These are phyloP conservation scores for Auriscalpium vulgare DNA, from an alignment of 768 basidiomycete species.

Conservation along the genomic window DNA sequence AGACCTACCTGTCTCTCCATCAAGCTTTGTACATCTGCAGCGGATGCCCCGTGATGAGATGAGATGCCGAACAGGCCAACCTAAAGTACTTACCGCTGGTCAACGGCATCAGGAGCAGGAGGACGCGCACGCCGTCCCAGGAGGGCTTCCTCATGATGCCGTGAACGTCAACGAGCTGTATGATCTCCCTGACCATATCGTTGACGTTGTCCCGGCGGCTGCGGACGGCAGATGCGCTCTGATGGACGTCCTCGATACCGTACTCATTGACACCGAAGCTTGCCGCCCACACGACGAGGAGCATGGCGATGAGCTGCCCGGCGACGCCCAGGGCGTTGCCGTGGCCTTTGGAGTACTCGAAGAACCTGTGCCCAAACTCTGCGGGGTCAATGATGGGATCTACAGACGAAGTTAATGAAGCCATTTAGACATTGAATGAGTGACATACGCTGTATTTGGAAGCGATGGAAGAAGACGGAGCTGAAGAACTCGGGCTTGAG, in stretches of 20 bases:
- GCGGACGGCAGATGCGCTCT: slow-evolving; percentile 27
- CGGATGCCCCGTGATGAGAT: not conserved
- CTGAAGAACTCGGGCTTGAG: slow-evolving; percentile 74
- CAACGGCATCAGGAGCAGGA: slow-evolving; percentile 75
- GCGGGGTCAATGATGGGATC: slow-evolving; percentile 80
- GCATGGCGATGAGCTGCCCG: slow-evolving; percentile 68
- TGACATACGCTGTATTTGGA: slow-evolving; percentile 69
- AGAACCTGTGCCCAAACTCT: slow-evolving; percentile 72
- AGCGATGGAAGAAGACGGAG: slow-evolving; percentile 79
- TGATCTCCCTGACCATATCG: slow-evolving; percentile 65
- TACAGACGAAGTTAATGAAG: slow-evolving; percentile 22
- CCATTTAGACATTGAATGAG: not conserved
- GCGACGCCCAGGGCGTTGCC: slow-evolving; percentile 57
- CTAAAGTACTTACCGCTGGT: slow-evolving; percentile 57
- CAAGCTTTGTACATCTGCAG: slow-evolving; percentile 34
- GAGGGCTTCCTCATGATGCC: slow-evolving; percentile 74
- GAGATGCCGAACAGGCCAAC: not conserved
- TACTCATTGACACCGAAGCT: slow-evolving; percentile 83
- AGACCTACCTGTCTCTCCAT: slow-evolving; percentile 35
- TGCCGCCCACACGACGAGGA: slow-evolving; percentile 82
- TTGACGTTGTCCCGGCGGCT: slow-evolving; percentile 50
- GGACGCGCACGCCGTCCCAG: slow-evolving; percentile 78
- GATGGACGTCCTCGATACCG: slow-evolving; percentile 44
- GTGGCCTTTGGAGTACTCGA: slow-evolving; percentile 52
- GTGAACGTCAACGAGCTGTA: slow-evolving; percentile 73